Conservation (phyloP, 2,329 filamentous ascomycete species). For the Botryosphaeria agaves region DNA sequence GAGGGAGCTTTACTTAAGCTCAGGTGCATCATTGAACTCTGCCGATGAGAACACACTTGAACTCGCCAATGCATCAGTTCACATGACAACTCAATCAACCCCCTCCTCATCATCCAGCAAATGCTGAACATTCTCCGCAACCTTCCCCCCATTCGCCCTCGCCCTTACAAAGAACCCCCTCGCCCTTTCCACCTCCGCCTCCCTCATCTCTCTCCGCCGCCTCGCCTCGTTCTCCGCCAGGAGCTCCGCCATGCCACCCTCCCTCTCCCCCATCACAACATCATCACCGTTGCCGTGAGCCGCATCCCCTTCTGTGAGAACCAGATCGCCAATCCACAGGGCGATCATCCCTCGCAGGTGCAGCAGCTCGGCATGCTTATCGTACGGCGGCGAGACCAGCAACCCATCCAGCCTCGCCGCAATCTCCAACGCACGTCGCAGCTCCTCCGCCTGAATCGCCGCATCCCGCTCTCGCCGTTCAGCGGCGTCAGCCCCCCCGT, state of each 20-base stretch:
- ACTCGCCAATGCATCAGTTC: background rate
- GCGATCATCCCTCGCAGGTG: conserved; percentile 56
- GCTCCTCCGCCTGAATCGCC: conserved; percentile 30
- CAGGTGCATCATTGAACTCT: too few relatives aligned
- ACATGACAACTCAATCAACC: background rate
- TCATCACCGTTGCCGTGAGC: too few relatives aligned
- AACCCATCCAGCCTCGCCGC: conserved; percentile 52
- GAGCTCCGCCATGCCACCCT: background rate
- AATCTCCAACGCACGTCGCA: conserved; percentile 43
- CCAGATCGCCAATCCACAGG: conserved; percentile 58
- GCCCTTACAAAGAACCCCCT: conserved; percentile 15
- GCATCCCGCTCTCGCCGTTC: conserved; percentile 9
- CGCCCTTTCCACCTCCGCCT: conserved; percentile 19
- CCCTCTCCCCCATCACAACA: background rate
- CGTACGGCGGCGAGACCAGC: conserved; percentile 53
- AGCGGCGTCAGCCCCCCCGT: conserved; percentile 5
- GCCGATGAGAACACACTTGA: too few relatives aligned
- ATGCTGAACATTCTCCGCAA: background rate
- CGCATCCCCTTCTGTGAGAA: conserved; percentile 15
- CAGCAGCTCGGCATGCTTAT: conserved; percentile 47
- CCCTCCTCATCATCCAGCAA: background rate
- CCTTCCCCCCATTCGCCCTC: background rate
- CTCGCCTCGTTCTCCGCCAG: conserved; percentile 7
- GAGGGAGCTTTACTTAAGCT: too few relatives aligned
- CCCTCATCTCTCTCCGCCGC: conserved; percentile 8